Evolutionary conservation across 306 rosid species (phyloP), one percentile per base, ranked within the genome.

Genomic region (Begonia peltatifolia): DNA sequence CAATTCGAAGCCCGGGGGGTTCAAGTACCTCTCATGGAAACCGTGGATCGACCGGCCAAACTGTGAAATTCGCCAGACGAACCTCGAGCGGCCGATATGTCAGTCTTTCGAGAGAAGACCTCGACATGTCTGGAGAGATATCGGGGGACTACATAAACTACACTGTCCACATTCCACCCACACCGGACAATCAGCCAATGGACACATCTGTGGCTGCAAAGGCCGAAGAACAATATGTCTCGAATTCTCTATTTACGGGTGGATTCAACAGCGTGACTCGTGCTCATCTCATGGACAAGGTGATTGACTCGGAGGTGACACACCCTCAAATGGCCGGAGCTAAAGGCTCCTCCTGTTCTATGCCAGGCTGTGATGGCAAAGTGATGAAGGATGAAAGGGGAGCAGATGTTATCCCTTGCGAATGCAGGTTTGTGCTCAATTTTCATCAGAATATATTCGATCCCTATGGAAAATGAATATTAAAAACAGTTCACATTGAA

Each of bases 261-360:
- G 97, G 97, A 48, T 88, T 84, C 84, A 84, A 88, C 9, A 88
- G 97, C 54, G 93, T 84, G 0, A 88, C 97, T 0, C 71, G 97
- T 18, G 97, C 97, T 0, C 97, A 88, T 70, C 63, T 88, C 14
- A 88, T 88, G 97, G 97, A 88, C 54, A 88, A 82, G 71, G 97
- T 84, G 9, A 88, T 88, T 5, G 93, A 88, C 52, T 82, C 97
- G 0, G 87, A 82, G 61, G 97, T 88, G 0, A 73, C 54, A 23
- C 97, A 88, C 65, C 95, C 97, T 42, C 97, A 88, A 48, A 88
- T 88, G 95, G 97, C 97, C 0, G 97, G 97, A 8, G 70, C 97
- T 55, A 88, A 77, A 64, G 97, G 97, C 13, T 88, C 97, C 25
- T 63, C 89, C 0, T 88, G 95, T 59, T 57, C 78, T 3, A 74